Conservation (phyloP, 805 yeast species). For the Saccharomyces jurei region DNA sequence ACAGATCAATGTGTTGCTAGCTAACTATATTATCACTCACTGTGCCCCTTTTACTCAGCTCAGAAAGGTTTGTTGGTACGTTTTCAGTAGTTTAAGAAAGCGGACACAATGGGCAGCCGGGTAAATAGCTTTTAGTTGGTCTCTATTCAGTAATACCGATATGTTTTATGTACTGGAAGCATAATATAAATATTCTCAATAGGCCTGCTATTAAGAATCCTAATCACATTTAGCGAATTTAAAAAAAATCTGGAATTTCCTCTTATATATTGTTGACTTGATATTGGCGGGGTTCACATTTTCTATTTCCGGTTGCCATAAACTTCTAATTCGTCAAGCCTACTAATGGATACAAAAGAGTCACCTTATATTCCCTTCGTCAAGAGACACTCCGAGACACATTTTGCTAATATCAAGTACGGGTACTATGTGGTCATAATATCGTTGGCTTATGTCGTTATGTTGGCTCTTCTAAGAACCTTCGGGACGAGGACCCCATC, state of each 20-base stretch:
- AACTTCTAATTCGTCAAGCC: background rate
- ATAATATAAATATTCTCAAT: background rate
- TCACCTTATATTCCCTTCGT: background rate
- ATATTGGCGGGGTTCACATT: background rate
- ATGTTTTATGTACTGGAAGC: background rate
- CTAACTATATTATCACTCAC: background rate
- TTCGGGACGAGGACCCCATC: slow-evolving; percentile 7
- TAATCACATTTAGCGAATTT: background rate
- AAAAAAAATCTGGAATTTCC: background rate
- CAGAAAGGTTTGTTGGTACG: background rate
- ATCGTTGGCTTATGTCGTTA: slow-evolving; percentile 34
- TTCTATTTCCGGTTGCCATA: background rate
- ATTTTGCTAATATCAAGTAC: slow-evolving; percentile 49
- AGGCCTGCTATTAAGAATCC: background rate
- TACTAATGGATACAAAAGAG: background rate
- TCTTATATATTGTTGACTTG: background rate
- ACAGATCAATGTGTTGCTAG: background rate
- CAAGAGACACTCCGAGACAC: slow-evolving; percentile 45
- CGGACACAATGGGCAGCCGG: background rate
- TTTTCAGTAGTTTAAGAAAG: background rate
- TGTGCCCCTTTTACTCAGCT: background rate
- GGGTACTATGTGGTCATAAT: slow-evolving; percentile 46
- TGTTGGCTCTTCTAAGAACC: slow-evolving; percentile 30
- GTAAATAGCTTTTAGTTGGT: background rate
- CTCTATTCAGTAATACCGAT: background rate